Evolutionary conservation across 192 early-diverging fungal genomes (phyloP), one percentile per base, ranked within the genome.

Genomic region (Coemansia umbellata): DNA sequence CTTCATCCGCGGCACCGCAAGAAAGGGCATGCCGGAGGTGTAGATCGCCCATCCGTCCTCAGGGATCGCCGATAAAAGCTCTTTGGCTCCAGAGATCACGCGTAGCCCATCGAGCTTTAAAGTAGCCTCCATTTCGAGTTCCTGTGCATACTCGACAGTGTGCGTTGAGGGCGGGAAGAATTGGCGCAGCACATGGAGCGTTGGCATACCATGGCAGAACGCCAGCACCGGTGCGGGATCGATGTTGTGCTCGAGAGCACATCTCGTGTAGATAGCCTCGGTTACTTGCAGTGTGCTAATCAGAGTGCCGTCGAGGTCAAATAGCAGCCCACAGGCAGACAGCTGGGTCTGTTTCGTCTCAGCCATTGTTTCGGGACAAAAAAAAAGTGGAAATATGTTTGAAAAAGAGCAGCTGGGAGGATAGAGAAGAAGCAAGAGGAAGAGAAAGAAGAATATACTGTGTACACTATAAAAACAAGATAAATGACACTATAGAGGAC

Each of bases 161-260:
- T 72, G 69, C 0, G 50, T 57, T 0, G 9, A 3, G 6, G 53
- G 15, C 0, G 69, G 69, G 23, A 48, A 72, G 37, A 53, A 47
- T 33, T 55, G 55, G 2, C 48, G 52, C 2, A 72, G 62, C 1
- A 72, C 62, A 11, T 72, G 51, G 6, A 60, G 49, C 0, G 69
- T 72, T 0, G 69, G 69, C 24, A 72, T 43, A 4, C 69, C 69
- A 32, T 72, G 69, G 45, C 61, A 65, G 15, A 26, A 53, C 10
- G 28, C 31, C 1, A 65, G 22, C 0, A 72, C 48, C 5, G 61
- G 47, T 2, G 27, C 36, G 0, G 69, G 62, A 23, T 72, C 69
- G 17, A 58, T 47, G 23, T 37, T 33, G 31, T 53, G 41, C 4
- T n/a, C n/a, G 13, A 10, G 47, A 9, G 44, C 39, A 53, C 41